Evolutionary conservation across 257 asterid species (phyloP), one percentile per base, ranked within the genome.

Genomic region (Forsythia suspensa): DNA sequence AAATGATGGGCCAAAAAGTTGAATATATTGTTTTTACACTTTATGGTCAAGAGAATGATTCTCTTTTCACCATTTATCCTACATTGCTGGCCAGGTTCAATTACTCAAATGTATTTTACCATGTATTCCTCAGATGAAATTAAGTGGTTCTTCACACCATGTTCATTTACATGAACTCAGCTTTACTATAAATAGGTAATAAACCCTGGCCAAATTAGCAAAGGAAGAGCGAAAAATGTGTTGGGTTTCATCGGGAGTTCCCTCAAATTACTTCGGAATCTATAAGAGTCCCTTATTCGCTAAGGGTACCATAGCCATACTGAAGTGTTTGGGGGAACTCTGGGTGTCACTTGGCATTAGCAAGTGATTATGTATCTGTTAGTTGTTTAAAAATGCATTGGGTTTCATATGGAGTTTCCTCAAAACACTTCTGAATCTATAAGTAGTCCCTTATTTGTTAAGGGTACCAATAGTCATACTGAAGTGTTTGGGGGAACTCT

Each of bases 271-370:
- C 92, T 88, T 90, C 51, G 10, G 51, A 51, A 10, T 12, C 4
- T 15, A 51, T 51, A 15, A 4, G 59, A 51, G 5, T 51, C 59
- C 59, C n/a, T 13, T 51, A 1, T 10, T 51, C 92, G 85, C 61
- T 79, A 80, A 42, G 20, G 24, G 59, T 9, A 34, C 7, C 12
- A 8, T 46, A 5, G 44, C 40, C 51, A 48, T 77, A 83, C 80
- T 90, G 94, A 88, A 90, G 93, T 89, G 93, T 90, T 87, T 90
- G 93, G 95, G 91, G 92, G 95, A 90, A 90, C 95, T 90, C 81
- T 41, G 6, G 90, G 69, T 78, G 87, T 76, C 76, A 51, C 83
- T 66, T 78, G 89, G 82, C 87, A 77, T 43, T 41, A 8, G n/a
- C 8, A 11, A 40, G 5, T 20, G 8, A 3, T 29, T 29, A 0